These are phyloP conservation scores for Penicillium odoratum DNA, from an alignment of 495 filamentous ascomycete species.

Conservation along the genomic window DNA sequence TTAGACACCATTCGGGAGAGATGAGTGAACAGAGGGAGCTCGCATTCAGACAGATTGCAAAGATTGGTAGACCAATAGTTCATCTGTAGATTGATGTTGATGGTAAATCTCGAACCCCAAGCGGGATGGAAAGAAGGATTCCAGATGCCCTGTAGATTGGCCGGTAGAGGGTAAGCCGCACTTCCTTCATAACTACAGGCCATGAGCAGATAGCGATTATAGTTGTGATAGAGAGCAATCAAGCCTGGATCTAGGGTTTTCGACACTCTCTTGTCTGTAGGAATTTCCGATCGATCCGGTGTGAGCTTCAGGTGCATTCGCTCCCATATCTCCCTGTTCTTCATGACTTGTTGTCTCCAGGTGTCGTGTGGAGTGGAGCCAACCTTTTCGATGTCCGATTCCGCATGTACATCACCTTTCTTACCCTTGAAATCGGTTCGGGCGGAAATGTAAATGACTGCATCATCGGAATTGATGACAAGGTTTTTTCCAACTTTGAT, in stretches of 20 bases:
- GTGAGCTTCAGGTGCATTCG: conserved; percentile 34
- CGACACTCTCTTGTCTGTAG: conserved; percentile 32
- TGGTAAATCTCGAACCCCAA: conserved; percentile 58
- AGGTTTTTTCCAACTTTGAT: conserved; percentile 34
- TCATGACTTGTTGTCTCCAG: conserved; percentile 27
- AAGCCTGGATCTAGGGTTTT: conserved; percentile 36
- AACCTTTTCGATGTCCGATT: neutral
- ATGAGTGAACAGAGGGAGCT: conserved; percentile 40
- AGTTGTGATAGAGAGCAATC: conserved; percentile 47
- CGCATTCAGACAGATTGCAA: conserved; percentile 42
- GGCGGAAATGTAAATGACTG: conserved; percentile 41
- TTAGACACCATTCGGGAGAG: conserved; percentile 35
- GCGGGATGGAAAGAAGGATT: conserved; percentile 49
- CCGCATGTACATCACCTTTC: neutral
- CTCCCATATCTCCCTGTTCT: conserved; percentile 36
- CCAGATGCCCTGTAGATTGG: conserved; percentile 60
- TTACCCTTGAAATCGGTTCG: conserved; percentile 14
- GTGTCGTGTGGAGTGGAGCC: conserved; percentile 17
- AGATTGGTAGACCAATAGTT: conserved; percentile 57
- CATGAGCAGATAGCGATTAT: conserved; percentile 49
- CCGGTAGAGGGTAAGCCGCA: conserved; percentile 41
- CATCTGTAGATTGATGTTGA: conserved; percentile 62
- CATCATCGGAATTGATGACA: conserved; percentile 28
- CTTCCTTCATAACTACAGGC: conserved; percentile 41
- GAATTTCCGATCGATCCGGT: conserved; percentile 21